Evolutionary conservation across 495 filamentous ascomycete species (phyloP), one percentile per base, ranked within the genome.

Genomic region (Amphirosellinia nigrospora): DNA sequence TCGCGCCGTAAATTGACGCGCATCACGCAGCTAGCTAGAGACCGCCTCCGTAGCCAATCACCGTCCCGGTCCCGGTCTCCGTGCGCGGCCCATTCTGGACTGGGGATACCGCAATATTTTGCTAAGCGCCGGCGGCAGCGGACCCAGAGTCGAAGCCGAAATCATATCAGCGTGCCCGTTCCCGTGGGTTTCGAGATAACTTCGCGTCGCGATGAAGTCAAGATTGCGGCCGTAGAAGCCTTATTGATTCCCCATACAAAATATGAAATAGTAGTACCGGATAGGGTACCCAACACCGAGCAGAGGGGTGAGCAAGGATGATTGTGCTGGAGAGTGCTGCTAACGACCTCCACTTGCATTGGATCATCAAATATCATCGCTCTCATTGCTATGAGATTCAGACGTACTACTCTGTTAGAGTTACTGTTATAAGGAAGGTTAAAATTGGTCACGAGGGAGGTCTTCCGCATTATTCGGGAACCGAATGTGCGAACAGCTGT

Each of bases 41-140:
- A 72, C 26, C 78, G 76, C 30, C 77, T 72, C 32, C 76, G 80
- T 32, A 77, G 77, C 53, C 79, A 77, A 66, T 78, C 78, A 28
- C 80, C 80, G 23, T 80, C 80, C 21, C 76, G 78, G 50, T 79
- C 80, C 15, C 75, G 73, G 21, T 79, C 78, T 10, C 71, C 75
- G 41, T 48, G 48, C 34, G 15, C 23, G 30, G 30, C 55, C 30
- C 55, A 48, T 72, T 74, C 46, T 3, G 56, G 28, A n/a, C 23
- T 62, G 8, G 46, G 48, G 36, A 19, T 56, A 36, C 39, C 68
- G 15, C 64, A 70, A 50, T 73, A 74, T 15, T 43, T 72, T 16
- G 66, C 74, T 16, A 74, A 72, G 52, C 74, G 76, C 64, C 76
- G 80, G 41, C 77, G 80, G 21, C 79, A 80, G 53, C 73, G 80